Base-by-base conservation (phyloP, 177 flowering plant genomes). In the Tripterygium wilfordii region DNA sequence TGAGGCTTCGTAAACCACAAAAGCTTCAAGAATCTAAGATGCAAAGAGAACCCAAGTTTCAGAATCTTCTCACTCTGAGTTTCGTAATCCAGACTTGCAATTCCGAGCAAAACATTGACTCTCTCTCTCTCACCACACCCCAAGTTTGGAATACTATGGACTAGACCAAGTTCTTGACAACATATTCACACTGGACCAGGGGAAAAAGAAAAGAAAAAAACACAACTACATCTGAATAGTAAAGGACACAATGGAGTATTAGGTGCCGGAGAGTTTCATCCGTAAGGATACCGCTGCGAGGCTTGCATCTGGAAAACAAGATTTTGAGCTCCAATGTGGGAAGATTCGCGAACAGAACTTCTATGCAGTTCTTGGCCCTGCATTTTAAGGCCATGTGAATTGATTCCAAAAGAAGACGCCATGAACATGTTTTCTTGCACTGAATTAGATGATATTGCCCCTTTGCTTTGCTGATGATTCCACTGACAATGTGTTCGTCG, bases 301-400 rank as follows among this genome's bases (percentile, higher is more conserved):
- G 78, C 48, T 37, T 62, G 68, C 66, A 70, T 61, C 58, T 61
- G 72, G 36, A 69, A 71, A 23, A 42, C 54, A 60, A 62, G 40
- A 37, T 31, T 62, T 37, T 70, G 73, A 48, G 51, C 24, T 47
- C 68, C 65, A 39, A 49, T 25, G 45, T 49, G n/a, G n/a, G n/a
- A 70, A 29, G 71, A 45, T 8, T 56, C 59, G 39, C 51, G 33
- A 35, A 32, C 27, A 51, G 44, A 51, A 57, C 37, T 43, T 42
- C 63, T 60, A n/a, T 48, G 63, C 56, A 65, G 49, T 51, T 63
- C 61, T 17, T 61, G 67, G 9, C 68, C 71, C 26, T 61, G 65
- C 62, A 69, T 28, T 51, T 66, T 66, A 8, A 54, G 30, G 27
- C 69, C 74, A 49, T 48, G 59, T 2, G 77, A 56, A 48, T 53